Percentiles rank a stretch among this genome's conserved stretches.
Evolutionary conservation across 768 basidiomycete species (phyloP).

Genomic region (Suillus bovinus): DNA sequence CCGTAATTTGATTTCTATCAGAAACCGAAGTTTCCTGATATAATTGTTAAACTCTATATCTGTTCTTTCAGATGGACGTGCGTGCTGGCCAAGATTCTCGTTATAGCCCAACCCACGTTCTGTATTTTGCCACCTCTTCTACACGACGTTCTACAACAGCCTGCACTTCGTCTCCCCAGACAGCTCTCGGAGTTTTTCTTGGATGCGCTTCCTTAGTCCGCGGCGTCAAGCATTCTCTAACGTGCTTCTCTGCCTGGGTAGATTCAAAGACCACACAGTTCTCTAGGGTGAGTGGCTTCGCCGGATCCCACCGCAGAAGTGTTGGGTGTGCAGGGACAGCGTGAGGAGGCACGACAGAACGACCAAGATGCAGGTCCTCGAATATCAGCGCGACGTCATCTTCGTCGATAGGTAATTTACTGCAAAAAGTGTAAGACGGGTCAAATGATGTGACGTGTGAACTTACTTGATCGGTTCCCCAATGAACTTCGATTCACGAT

Average conservation of each 20-base stretch:
- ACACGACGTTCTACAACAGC: constrained; percentile 56
- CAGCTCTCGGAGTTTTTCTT: constrained; percentile 43
- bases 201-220: constrained; percentile 11
- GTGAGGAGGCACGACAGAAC: constrained; percentile 78
- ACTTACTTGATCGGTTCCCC: constrained; percentile 61
- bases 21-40: constrained; percentile 4
- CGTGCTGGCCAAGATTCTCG: neutral
- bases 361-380: constrained; percentile 83
- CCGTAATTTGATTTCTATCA: constrained; percentile 4
- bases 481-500: constrained; percentile 69
- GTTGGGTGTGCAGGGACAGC: constrained; percentile 71
- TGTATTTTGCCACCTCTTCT: constrained; percentile 57
- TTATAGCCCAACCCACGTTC: constrained; percentile 49
- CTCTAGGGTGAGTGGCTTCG: constrained; percentile 60
- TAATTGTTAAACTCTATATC: neutral
- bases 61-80: neutral
- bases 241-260: constrained; percentile 71
- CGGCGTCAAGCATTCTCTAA: constrained; percentile 41
- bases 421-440: constrained; percentile 28
- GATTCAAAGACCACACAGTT: constrained; percentile 87
- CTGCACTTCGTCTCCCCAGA: constrained; percentile 72
- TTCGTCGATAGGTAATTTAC: constrained; percentile 77
- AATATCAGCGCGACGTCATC: constrained; percentile 83
- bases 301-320: constrained; percentile 80
- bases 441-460: constrained; percentile 1